Conservation (phyloP, 345 rosid species). For the Orychophragmus violaceus region DNA sequence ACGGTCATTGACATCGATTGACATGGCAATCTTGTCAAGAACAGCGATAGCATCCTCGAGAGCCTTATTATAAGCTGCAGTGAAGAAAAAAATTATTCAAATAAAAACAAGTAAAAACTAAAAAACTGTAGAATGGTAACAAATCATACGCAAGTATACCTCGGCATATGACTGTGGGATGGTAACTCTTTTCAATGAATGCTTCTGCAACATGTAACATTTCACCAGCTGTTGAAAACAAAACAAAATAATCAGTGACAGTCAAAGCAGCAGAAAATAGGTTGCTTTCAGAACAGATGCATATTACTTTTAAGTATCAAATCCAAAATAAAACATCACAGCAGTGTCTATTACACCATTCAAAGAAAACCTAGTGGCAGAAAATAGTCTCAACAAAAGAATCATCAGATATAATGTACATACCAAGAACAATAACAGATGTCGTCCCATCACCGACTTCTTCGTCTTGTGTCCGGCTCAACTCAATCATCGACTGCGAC, state of each 20-base stretch:
- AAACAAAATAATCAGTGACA: neutral
- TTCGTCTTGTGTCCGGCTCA: slow-evolving; percentile 95
- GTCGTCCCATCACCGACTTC: slow-evolving; percentile 99
- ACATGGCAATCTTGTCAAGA: slow-evolving; percentile 87
- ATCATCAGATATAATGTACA: neutral
- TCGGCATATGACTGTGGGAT: slow-evolving; percentile 90
- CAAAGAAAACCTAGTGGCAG: neutral
- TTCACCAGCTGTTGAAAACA: slow-evolving; percentile 68
- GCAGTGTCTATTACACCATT: neutral
- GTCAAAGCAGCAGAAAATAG: neutral
- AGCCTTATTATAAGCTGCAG: slow-evolving; percentile 87
- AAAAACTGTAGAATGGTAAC: neutral
- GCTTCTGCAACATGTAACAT: slow-evolving; percentile 98
- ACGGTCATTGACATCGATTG: slow-evolving; percentile 80
- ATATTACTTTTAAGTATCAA: neutral
- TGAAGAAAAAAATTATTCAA: neutral
- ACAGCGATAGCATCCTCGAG: slow-evolving; percentile 88
- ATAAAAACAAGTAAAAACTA: neutral
- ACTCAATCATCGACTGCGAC: slow-evolving; percentile 88
- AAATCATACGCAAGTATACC: slow-evolving; percentile 36
- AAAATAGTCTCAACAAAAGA: neutral
- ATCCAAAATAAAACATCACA: neutral
- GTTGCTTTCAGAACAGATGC: neutral
- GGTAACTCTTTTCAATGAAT: slow-evolving; percentile 78
- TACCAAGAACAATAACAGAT: slow-evolving; percentile 94